Percentiles rank a stretch among this genome's conserved stretches.
Conservation (phyloP, 441 rosid species). For the Euphorbia celastroides region DNA sequence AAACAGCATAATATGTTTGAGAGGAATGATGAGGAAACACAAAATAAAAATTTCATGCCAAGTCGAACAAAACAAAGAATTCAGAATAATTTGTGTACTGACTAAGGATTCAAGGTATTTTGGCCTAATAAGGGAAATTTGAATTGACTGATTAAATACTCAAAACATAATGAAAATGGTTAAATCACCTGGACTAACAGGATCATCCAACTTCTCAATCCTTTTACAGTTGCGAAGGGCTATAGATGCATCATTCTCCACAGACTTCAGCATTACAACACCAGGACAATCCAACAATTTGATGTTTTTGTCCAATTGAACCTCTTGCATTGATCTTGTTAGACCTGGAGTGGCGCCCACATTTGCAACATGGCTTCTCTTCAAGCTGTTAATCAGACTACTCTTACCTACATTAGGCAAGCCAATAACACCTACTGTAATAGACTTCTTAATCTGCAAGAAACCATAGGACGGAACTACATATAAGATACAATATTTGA, state of each 20-base stretch:
- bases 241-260: conserved; percentile 57
- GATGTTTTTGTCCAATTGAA: conserved; percentile 87
- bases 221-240: conserved; percentile 95
- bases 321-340: conserved; percentile 93
- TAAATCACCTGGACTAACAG: conserved; percentile 72
- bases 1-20: neutral
- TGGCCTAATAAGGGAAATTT: neutral
- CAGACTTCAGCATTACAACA: conserved; percentile 87
- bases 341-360: conserved; percentile 96
- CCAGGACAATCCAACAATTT: conserved; percentile 95
- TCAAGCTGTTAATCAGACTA: conserved; percentile 96
- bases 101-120: neutral
- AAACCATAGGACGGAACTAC: conserved; percentile 7
- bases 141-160: too few relatives aligned
- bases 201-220: conserved; percentile 91
- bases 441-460: conserved; percentile 79
- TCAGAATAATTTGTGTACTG: neutral
- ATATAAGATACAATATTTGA: neutral
- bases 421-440: conserved; percentile 90
- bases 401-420: conserved; percentile 98
- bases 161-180: neutral
- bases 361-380: conserved; percentile 84
- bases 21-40: neutral
- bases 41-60: neutral
- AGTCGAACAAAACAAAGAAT: neutral